Percentiles rank a stretch among this genome's conserved stretches.
Evolutionary conservation across 1,139 yeast genomes (phyloP).

Genomic region (Komagataea norvegica): DNA sequence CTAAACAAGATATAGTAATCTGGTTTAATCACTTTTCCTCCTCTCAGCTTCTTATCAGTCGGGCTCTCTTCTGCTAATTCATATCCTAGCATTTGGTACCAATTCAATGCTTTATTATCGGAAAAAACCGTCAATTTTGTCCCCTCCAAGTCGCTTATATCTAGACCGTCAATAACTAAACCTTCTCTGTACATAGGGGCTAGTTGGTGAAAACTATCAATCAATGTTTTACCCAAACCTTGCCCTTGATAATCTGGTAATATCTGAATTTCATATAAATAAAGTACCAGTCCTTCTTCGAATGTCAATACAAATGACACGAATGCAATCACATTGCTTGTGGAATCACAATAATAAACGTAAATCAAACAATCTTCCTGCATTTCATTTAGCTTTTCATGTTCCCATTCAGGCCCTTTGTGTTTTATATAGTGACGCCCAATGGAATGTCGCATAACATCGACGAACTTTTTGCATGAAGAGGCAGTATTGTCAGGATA

Average conservation of each 20-base stretch:
- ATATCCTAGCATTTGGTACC: conserved; percentile 44
- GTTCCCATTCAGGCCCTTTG: conserved; percentile 44
- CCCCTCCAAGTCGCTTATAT: conserved; percentile 10
- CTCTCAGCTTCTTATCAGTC: conserved; percentile 35
- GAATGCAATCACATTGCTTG: conserved; percentile 32
- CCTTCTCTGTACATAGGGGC: conserved; percentile 5
- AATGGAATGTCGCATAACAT: conserved; percentile 9
- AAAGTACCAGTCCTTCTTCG: conserved; percentile 36
- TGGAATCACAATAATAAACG: conserved; percentile 28
- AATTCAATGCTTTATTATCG: conserved; percentile 41
- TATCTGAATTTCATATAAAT: conserved; percentile 52
- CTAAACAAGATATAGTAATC: conserved; percentile 34
- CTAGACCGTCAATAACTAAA: conserved; percentile 5
- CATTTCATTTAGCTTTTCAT: conserved; percentile 42
- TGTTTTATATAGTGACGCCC: conserved; percentile 21
- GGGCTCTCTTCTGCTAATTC: conserved; percentile 40
- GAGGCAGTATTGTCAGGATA: conserved; percentile 5
- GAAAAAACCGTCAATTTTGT: conserved; percentile 49
- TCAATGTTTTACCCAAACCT: conserved; percentile 9
- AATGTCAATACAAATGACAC: conserved; percentile 39
- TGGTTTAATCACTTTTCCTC: conserved; percentile 40
- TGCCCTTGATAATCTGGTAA: conserved; percentile 21
- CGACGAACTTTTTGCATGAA: conserved; percentile 5
- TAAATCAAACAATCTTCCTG: conserved; percentile 41
- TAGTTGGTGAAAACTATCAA: conserved; percentile 8